These are phyloP conservation scores for Rauvolfia tetraphylla DNA, from an alignment of 257 asterid species.

Conservation along the genomic window DNA sequence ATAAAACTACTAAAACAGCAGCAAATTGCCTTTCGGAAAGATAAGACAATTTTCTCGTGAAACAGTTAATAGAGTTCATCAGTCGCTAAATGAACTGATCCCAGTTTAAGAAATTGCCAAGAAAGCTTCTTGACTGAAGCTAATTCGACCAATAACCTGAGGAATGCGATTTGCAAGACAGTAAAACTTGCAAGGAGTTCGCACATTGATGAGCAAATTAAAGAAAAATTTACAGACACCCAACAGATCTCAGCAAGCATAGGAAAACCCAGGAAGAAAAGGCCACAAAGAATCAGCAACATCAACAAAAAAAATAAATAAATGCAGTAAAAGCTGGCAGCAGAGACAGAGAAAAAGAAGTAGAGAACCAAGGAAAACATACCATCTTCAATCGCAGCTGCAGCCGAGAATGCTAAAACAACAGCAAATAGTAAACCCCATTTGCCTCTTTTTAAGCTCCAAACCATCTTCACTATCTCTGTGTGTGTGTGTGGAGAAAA, in stretches of 20 bases:
- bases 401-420: constrained; percentile 22
- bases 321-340: neutral
- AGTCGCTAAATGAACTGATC: neutral
- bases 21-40: neutral
- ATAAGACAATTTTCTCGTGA: too few relatives aligned
- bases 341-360: neutral
- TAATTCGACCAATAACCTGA: neutral
- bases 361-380: constrained; percentile 10
- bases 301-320: neutral
- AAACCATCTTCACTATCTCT: constrained; percentile 21
- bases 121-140: neutral
- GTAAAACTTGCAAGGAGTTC: neutral
- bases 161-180: neutral
- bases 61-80: neutral
- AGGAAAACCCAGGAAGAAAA: neutral
- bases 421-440: constrained; percentile 21
- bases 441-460: constrained; percentile 32
- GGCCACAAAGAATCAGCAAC: neutral
- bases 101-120: neutral
- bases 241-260: constrained; percentile 6
- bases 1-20: neutral
- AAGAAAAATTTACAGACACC: neutral
- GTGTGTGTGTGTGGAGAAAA: neutral
- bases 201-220: neutral
- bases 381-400: constrained; percentile 43